Base-by-base conservation (phyloP, 257 asterid genomes). In the Nyctanthes arbortristis region DNA sequence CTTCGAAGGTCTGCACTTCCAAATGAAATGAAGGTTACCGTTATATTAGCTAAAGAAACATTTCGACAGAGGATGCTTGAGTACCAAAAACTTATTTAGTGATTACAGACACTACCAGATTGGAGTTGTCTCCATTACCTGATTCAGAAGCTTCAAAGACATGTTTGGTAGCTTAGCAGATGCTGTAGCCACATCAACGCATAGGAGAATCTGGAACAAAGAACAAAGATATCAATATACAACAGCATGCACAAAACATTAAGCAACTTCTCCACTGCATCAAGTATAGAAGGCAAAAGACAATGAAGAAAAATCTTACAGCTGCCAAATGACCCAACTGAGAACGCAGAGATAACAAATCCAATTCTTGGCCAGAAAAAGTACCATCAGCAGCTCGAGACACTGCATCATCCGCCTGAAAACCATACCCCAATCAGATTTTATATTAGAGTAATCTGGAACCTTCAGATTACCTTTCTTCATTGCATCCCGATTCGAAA, bases 291-390 rank as follows among this genome's bases (percentile, higher is more conserved):
- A 68, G 78, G 67, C 65, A 49, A 80, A 70, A 68, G 57, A 55
- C 47, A 35, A 67, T 49, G 70, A 64, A 70, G 73, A 66, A 76
- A 75, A 77, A 76, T n/a, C 94, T 68, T 84, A 91, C 99, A 65
- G 96, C 95, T 66, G 96, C 91, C 85, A 91, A 84, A 81, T 96
- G 88, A 56, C 97, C 97, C 86, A 93, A 80, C 79, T 91, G 96
- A 70, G 95, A 84, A 70, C 85, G 88, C 84, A 88, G 81, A 47
- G 96, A 83, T 55, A 87, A 72, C 70, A 91, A 84, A 78, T 93
- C 94, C 84, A 91, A 72, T 56, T 91, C 94, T 67, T 88, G 97
- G 77, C 78, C 82, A 67, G 90, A 69, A 28, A 79, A 84, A 75
- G 83, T 77, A 65, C 86, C 91, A 74, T 89, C 99, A 72, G 88